phyloP scores from a whole-genome alignment of 495 filamentous ascomycete genomes.

The Neurospora africana region DNA sequence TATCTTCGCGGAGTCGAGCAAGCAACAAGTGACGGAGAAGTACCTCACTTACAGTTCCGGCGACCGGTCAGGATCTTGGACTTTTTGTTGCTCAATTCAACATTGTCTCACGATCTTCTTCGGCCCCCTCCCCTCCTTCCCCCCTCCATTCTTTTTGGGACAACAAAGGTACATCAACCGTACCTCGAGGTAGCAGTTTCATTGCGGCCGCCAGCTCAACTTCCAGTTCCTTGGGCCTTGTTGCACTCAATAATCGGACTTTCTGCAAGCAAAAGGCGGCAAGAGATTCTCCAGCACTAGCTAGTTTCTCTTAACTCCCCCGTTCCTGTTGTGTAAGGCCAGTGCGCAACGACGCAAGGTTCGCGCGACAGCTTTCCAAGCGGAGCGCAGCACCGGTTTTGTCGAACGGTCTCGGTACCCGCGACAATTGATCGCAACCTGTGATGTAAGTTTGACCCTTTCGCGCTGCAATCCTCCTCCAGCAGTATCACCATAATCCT shows the following conservation, averaged over 20 bases:
- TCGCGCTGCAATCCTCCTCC: neutral
- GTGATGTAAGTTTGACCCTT: neutral
- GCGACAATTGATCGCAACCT: neutral
- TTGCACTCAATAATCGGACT: neutral
- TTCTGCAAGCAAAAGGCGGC: neutral
- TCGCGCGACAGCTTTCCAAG: slow-evolving; percentile 9
- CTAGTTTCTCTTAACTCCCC: neutral
- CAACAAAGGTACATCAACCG: neutral
- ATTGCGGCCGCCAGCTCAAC: neutral
- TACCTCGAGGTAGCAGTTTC: neutral
- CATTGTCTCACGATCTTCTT: neutral
- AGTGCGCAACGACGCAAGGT: slow-evolving; percentile 4
- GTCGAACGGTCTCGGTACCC: neutral
- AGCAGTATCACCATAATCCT: neutral
- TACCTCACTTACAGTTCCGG: neutral
- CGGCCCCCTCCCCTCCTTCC: neutral
- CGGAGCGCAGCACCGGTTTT: slow-evolving; percentile 5
- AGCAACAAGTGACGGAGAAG: neutral
- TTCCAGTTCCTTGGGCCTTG: neutral
- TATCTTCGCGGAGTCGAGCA: neutral
- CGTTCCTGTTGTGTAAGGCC: neutral
- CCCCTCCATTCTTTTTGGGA: neutral
- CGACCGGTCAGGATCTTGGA: neutral
- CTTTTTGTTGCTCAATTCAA: neutral
- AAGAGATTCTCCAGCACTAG: neutral